Conservation (phyloP, 2,329 filamentous ascomycete genomes). For the Fusarium coffeatum region DNA sequence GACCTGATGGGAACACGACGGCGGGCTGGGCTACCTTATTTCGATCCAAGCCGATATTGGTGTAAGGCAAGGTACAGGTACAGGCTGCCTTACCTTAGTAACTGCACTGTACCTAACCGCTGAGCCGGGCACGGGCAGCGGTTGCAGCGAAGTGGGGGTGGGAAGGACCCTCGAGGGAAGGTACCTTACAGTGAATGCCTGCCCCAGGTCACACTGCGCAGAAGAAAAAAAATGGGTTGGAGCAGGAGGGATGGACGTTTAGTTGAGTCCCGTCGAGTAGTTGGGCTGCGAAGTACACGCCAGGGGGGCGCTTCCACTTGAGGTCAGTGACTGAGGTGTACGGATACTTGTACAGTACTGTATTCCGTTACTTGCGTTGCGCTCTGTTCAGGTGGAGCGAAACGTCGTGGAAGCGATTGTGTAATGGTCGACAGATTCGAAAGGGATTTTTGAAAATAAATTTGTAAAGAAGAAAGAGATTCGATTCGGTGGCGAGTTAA, state of each 20-base stretch:
- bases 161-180: conserved; percentile 23
- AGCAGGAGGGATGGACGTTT: neutral
- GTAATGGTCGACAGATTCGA: conserved; percentile 16
- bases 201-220: conserved; percentile 1
- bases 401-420: conserved; percentile 34
- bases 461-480: neutral
- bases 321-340: conserved; percentile 11
- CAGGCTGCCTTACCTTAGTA: neutral
- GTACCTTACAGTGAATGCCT: conserved; percentile 40
- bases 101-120: conserved; percentile 20
- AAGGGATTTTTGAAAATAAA: neutral
- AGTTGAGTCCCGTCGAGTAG: neutral
- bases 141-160: conserved; percentile 34
- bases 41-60: conserved; percentile 39
- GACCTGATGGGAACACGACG: conserved; percentile 12
- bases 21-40: conserved; percentile 40
- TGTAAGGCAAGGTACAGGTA: conserved; percentile 14
- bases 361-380: neutral
- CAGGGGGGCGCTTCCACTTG: conserved; percentile 15
- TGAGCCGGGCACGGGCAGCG: conserved; percentile 23
- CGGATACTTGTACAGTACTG: neutral
- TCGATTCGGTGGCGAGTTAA: neutral
- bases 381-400: conserved; percentile 29
- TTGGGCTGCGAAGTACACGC: conserved; percentile 18
- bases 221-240: neutral